Evolutionary conservation across 192 early-diverging fungal species (phyloP).

Genomic region (Linderina pennispora): DNA sequence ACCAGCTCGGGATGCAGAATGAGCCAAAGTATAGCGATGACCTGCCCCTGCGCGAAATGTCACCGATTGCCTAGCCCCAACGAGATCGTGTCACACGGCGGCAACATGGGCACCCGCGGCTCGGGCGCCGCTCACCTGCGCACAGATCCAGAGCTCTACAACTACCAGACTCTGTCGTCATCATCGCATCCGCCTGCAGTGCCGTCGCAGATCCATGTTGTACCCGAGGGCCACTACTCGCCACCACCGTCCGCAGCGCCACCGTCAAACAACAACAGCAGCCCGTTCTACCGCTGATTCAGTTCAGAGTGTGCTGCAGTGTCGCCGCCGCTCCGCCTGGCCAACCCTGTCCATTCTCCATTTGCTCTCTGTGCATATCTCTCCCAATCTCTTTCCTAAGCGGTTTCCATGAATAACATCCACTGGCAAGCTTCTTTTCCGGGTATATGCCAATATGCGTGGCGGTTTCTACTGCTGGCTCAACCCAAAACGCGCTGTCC

Average conservation of each 20-base stretch:
- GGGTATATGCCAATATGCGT: too few relatives aligned
- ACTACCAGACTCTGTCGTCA: neutral
- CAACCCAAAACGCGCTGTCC: too few relatives aligned
- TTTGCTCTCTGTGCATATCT: too few relatives aligned
- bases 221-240: neutral
- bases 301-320: neutral
- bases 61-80: constrained; percentile 5
- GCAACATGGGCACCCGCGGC: too few relatives aligned
- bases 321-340: neutral
- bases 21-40: constrained; percentile 21
- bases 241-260: neutral
- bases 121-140: too few relatives aligned
- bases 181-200: too few relatives aligned
- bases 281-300: neutral
- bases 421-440: too few relatives aligned
- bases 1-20: too few relatives aligned
- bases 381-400: too few relatives aligned
- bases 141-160: neutral
- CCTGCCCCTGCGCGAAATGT: constrained; percentile 22
- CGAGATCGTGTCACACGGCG: too few relatives aligned
- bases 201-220: neutral
- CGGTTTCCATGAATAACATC: too few relatives aligned
- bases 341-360: neutral
- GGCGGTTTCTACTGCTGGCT: too few relatives aligned
- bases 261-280: neutral